Percentiles rank a stretch among this genome's conserved stretches.
phyloP scores from a whole-genome alignment of 257 asterid species.

The Solanum microdontum region DNA sequence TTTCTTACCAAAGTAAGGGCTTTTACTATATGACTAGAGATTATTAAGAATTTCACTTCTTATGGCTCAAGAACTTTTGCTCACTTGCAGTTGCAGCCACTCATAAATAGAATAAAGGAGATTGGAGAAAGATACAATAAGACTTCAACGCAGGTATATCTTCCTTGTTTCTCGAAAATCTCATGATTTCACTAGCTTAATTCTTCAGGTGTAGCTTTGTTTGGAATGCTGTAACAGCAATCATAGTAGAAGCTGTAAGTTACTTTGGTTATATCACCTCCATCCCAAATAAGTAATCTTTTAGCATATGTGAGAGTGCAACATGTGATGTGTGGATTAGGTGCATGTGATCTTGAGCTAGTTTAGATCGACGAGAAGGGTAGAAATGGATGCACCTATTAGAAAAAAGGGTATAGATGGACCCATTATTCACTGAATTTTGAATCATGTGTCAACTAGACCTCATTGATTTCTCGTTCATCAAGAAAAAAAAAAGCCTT shows the following conservation, averaged over 20 bases:
- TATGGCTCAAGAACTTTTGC: background rate
- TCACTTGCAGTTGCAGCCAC: conserved; percentile 70
- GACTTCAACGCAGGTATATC: conserved; percentile 75
- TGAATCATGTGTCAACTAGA: background rate
- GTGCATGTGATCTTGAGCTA: background rate
- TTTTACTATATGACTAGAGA: background rate
- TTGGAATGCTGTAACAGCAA: background rate
- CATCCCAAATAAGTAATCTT: background rate
- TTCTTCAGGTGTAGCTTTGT: background rate
- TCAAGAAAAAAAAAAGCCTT: background rate
- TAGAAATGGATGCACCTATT: background rate
- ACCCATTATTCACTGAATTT: background rate
- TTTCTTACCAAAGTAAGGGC: conserved; percentile 50
- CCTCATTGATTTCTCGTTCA: background rate
- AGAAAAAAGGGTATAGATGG: background rate
- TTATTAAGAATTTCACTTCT: background rate
- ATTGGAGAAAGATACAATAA: conserved; percentile 57
- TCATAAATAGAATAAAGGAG: conserved; percentile 59
- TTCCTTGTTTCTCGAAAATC: background rate
- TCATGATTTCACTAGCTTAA: background rate
- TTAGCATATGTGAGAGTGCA: background rate
- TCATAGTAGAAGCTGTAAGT: background rate
- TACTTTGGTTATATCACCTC: background rate
- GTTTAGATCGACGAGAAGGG: background rate
- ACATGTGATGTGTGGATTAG: background rate